Evolutionary conservation across 2,329 filamentous ascomycete species (phyloP), one percentile per base, ranked within the genome.

Genomic region (Fonsecaea pedrosoi): DNA sequence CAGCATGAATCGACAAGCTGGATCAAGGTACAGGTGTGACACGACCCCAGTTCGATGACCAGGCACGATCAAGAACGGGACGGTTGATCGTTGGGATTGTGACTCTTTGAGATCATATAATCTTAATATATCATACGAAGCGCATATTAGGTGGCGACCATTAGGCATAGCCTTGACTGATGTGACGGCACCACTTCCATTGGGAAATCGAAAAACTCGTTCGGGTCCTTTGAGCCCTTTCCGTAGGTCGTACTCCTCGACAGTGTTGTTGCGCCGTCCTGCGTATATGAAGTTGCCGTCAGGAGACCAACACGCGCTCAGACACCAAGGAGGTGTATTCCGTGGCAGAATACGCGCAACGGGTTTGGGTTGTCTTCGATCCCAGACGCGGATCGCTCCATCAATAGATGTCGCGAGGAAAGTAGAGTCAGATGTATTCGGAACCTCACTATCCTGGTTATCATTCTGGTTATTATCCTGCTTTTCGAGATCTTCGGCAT

Each of bases 221-320:
- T 91, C 88, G 0, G 94, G 90, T 70, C 87, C 85, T 80, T 90
- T 90, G 1, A 92, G 84, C 0, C 89, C 85, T 74, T 93, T 92
- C 76, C 95, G 92, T 18, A 99, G 83, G 74, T 88, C 92, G 79
- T 91, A 99, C 78, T 99, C 95, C 73, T 99, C 95, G 0, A 99
- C 95, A 0, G 92, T 96, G 60, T 92, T 87, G 78, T 98, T 98
- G 65, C 95, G 86, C 34, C 95, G 85, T 0, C 95, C 95, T 0
- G 91, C 94, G 79, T 97, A 99, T 73, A 99, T 94, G 78, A 88
- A 92, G 79, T 98, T 98, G 13, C 95, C 95, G 76, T 97, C 92
- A 0, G 93, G 93, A 62, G 91, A 94, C 95, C 95, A 99, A 81
- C 93, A 97, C 0, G 93, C 92, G 71, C 92, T 94, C 89, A 97